Evolutionary conservation across 2,329 filamentous ascomycete species (phyloP).

Genomic region (Torrubiella hemipterigena): DNA sequence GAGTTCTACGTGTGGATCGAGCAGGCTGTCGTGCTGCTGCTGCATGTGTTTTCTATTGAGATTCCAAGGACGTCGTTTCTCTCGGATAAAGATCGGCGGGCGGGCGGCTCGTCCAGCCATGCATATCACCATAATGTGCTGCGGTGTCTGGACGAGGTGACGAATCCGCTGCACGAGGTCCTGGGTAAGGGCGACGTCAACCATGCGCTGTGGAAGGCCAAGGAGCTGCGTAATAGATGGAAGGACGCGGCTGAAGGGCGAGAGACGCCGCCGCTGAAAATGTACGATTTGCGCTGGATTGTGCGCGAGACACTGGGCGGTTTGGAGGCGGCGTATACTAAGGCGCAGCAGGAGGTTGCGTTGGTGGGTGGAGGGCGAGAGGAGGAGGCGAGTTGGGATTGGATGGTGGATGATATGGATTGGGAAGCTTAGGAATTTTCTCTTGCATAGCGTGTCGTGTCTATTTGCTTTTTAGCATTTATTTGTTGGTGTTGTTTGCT

Average conservation of each 20-base stretch:
- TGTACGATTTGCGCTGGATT: constrained; percentile 51
- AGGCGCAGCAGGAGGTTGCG: constrained; percentile 35
- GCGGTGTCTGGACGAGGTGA: constrained; percentile 42
- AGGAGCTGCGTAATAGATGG: constrained; percentile 61
- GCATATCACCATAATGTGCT: constrained; percentile 61
- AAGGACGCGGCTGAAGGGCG: constrained; percentile 48
- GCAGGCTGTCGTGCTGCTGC: constrained; percentile 54
- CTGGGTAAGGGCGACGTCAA: constrained; percentile 44
- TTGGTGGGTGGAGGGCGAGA: constrained; percentile 6
- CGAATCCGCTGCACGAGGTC: constrained; percentile 42
- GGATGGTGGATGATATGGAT: constrained; percentile 49
- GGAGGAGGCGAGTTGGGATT: constrained; percentile 36
- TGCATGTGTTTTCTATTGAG: constrained; percentile 49
- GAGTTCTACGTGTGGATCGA: constrained; percentile 66
- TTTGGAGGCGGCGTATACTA: constrained; percentile 42
- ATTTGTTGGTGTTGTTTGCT: too few relatives aligned
- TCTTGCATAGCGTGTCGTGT: too few relatives aligned
- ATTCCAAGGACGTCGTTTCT: constrained; percentile 23
- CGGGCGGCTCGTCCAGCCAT: constrained; percentile 22
- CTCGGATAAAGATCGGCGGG: constrained; percentile 10
- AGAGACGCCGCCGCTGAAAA: constrained; percentile 32
- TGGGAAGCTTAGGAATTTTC: constrained; percentile 31
- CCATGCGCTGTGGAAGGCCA: constrained; percentile 50
- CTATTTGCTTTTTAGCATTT: too few relatives aligned
- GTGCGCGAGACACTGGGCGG: constrained; percentile 44